These are phyloP conservation scores for Pythium sukuiense DNA, from an alignment of 352 stramenopile genomes.

Conservation along the genomic window DNA sequence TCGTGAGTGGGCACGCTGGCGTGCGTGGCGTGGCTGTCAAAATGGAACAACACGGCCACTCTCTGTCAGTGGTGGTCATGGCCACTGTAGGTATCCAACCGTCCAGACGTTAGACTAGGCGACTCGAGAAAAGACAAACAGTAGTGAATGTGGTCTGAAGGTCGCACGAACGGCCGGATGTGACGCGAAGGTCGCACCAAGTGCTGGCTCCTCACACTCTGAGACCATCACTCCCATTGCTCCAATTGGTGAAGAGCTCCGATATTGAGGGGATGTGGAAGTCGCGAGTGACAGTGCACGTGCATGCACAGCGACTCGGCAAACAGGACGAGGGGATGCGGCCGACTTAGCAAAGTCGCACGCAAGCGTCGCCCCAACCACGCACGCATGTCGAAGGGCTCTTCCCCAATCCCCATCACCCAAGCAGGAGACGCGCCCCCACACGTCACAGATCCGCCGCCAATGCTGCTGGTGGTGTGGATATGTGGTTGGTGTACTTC, in stretches of 20 bases:
- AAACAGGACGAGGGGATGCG: slow-evolving; percentile 5
- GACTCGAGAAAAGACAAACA: not conserved
- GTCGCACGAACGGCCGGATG: not conserved
- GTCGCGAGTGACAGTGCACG: not conserved
- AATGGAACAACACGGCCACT: not conserved
- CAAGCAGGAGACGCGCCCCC: not conserved
- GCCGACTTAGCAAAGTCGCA: not conserved
- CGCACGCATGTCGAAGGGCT: not conserved
- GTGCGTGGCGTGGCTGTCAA: slow-evolving; percentile 5
- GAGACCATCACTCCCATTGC: not conserved
- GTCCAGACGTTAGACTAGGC: not conserved
- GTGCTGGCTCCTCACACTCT: slow-evolving; percentile 4
- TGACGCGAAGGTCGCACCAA: slow-evolving; percentile 6
- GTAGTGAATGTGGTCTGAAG: not conserved
- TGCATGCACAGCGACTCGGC: not conserved
- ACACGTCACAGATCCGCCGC: slow-evolving; percentile 1
- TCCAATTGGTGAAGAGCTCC: not conserved
- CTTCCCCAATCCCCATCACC: not conserved
- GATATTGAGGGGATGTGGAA: not conserved
- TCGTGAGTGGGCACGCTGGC: not conserved
- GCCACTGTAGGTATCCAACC: not conserved
- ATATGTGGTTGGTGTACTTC: no score
- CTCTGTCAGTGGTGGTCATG: not conserved
- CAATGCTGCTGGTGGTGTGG: not conserved
- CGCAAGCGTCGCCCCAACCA: not conserved